Conservation (phyloP, 768 basidiomycete species). For the Mycena sanguinolenta region DNA sequence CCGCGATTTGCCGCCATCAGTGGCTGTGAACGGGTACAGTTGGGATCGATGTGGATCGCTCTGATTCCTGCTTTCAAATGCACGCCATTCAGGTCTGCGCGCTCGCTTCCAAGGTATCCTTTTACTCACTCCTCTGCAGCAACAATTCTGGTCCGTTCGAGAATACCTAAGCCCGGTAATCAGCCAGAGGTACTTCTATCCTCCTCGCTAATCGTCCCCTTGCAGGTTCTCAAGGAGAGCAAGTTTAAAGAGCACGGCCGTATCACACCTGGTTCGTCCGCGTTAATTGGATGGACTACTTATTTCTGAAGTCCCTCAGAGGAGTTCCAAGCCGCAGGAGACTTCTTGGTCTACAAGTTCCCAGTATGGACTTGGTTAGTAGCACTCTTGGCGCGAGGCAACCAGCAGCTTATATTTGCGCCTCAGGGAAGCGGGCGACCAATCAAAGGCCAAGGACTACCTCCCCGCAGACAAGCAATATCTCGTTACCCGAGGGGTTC, state of each 20-base stretch:
- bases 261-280: constrained; percentile 86
- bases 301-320: constrained; percentile 59
- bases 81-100: constrained; percentile 41
- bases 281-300: constrained; percentile 3
- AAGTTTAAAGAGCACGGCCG: constrained; percentile 99
- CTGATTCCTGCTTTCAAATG: constrained; percentile 26
- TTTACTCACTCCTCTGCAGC: constrained; percentile 59
- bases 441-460: constrained; percentile 88
- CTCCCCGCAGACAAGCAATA: constrained; percentile 98
- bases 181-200: constrained; percentile 21
- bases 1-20: neutral
- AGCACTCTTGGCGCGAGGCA: constrained; percentile 17
- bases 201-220: constrained; percentile 43
- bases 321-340: constrained; percentile 98
- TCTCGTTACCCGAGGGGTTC: constrained; percentile 95
- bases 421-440: constrained; percentile 93
- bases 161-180: constrained; percentile 94
- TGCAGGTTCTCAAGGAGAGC: constrained; percentile 93
- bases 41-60: constrained; percentile 8
- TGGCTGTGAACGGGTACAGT: neutral
- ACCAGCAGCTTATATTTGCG: constrained; percentile 21
- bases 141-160: constrained; percentile 93
- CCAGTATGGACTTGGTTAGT: constrained; percentile 96
- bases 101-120: neutral
- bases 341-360: constrained; percentile 98